A percentile compares a stretch with the other conserved stretches of the same genome.
Evolutionary conservation across 75 land plant species (phyloP).

Genomic region (Pinus tabuliformis): DNA sequence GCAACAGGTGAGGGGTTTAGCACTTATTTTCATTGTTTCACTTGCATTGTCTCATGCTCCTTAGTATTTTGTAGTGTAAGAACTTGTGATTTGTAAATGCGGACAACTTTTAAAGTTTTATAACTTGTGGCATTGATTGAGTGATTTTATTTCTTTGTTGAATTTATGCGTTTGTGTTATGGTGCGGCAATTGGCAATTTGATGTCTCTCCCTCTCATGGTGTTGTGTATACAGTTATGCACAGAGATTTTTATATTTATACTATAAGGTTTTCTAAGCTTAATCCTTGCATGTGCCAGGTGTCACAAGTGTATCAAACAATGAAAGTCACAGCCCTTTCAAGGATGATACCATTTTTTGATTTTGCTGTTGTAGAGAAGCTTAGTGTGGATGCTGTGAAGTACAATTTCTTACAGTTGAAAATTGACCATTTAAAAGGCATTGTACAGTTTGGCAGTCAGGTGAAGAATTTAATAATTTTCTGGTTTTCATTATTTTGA

Average conservation of each 20-base stretch:
- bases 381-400: constrained; percentile 90
- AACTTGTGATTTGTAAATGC: background rate
- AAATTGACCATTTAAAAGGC: constrained; percentile 80
- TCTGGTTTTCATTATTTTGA: background rate
- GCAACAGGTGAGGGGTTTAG: constrained; percentile 62
- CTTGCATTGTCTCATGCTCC: background rate
- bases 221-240: no score
- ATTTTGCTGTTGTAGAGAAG: constrained; percentile 77
- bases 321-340: constrained; percentile 68
- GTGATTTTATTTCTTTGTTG: no score
- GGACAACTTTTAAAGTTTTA: no score
- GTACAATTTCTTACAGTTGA: constrained; percentile 77
- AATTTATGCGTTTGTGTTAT: no score
- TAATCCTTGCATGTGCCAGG: constrained; percentile 42
- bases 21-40: background rate
- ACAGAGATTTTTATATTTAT: no score
- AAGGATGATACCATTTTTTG: constrained; percentile 79
- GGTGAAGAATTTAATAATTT: constrained; percentile 39
- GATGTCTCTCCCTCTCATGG: no score
- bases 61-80: background rate
- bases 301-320: constrained; percentile 87
- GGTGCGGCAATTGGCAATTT: no score
- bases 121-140: no score
- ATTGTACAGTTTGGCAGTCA: constrained; percentile 65
- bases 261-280: background rate